Percentiles rank a stretch among this genome's conserved stretches.
Evolutionary conservation across 192 early-diverging fungal genomes (phyloP).

Genomic region (Lobosporangium transversale): DNA sequence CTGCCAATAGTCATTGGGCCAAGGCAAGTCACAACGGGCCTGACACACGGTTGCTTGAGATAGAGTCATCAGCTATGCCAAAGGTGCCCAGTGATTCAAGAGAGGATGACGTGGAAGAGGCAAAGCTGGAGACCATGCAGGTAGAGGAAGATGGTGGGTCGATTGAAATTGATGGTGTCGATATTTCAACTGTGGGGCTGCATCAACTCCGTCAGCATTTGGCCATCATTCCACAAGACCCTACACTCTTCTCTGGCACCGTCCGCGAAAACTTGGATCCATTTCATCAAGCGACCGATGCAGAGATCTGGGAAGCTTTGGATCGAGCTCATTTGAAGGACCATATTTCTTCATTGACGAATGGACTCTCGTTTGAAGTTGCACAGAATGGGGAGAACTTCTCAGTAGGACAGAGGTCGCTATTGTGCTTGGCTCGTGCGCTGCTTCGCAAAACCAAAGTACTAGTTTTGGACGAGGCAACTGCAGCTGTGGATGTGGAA

Average conservation of each 20-base stretch:
- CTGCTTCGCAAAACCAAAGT: slow-evolving; percentile 67
- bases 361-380: slow-evolving; percentile 73
- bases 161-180: slow-evolving; percentile 80
- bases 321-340: slow-evolving; percentile 73
- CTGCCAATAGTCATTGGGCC: slow-evolving; percentile 45
- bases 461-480: slow-evolving; percentile 56
- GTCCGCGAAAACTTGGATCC: slow-evolving; percentile 68
- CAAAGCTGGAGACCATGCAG: not conserved
- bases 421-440: slow-evolving; percentile 75
- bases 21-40: slow-evolving; percentile 20
- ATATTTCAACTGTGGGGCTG: slow-evolving; percentile 76
- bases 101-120: not conserved
- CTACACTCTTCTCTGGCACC: slow-evolving; percentile 71
- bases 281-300: slow-evolving; percentile 57
- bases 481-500: slow-evolving; percentile 77
- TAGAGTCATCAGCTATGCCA: not conserved
- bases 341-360: slow-evolving; percentile 66
- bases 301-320: slow-evolving; percentile 74
- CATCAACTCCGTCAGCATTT: slow-evolving; percentile 71
- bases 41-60: not conserved
- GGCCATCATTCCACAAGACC: slow-evolving; percentile 83
- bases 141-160: slow-evolving; percentile 52
- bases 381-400: slow-evolving; percentile 84
- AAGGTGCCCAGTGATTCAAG: not conserved
- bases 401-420: slow-evolving; percentile 79